Conservation (phyloP, 129 eudicot genomes). For the Cynara cardunculus region DNA sequence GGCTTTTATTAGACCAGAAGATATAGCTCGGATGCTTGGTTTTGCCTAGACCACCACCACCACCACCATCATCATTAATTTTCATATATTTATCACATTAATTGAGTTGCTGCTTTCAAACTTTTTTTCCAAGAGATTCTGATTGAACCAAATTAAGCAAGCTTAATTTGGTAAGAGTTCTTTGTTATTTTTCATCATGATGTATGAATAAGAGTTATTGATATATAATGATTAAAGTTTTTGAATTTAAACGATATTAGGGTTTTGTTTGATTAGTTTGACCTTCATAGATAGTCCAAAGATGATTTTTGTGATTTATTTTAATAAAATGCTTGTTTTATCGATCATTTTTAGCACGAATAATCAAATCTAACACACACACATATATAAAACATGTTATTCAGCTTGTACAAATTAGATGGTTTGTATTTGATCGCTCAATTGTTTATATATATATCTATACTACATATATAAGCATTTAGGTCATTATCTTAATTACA, state of each 20-base stretch:
- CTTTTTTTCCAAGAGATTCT: background rate
- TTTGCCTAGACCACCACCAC: background rate
- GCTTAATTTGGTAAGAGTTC: background rate
- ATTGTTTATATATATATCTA: no score
- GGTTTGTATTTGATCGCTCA: no score
- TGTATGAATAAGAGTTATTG: background rate
- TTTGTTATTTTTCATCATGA: background rate
- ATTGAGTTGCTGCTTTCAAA: background rate
- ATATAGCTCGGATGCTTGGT: constrained; percentile 5
- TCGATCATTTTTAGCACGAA: no score
- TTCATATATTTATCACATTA: background rate
- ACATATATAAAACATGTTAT: no score
- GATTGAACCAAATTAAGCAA: background rate
- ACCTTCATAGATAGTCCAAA: no score
- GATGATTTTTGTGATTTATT: no score
- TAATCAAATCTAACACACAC: no score
- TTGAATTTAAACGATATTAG: background rate
- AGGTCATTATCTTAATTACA: no score
- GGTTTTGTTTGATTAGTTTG: background rate
- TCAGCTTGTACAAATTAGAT: no score
- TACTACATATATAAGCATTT: no score
- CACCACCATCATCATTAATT: no score
- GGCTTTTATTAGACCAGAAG: constrained; percentile 10
- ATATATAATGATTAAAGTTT: background rate
- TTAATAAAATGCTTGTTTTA: no score